Conservation (phyloP, 768 basidiomycete species). For the Macrolepiota albuminosa region DNA sequence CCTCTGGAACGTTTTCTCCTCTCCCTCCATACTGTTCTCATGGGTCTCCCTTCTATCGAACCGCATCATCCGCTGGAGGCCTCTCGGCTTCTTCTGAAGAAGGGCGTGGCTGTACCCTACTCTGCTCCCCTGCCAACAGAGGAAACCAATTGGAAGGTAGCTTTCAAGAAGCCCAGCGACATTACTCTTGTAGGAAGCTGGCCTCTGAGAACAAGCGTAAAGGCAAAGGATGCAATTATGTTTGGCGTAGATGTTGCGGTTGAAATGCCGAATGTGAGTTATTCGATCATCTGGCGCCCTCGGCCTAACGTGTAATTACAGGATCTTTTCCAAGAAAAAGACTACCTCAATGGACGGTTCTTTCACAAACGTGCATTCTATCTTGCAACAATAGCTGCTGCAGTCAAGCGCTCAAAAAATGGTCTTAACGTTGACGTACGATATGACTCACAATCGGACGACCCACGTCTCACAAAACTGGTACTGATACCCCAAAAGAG, state of each 20-base stretch:
- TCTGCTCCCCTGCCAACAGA: constrained; percentile 64
- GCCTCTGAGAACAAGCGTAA: constrained; percentile 73
- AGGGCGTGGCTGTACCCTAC: constrained; percentile 62
- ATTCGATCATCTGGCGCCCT: background rate
- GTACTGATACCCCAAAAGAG: constrained; percentile 55
- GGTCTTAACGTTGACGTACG: constrained; percentile 51
- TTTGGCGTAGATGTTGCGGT: constrained; percentile 79
- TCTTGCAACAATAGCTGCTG: constrained; percentile 71
- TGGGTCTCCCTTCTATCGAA: constrained; percentile 48
- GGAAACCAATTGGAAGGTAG: constrained; percentile 86
- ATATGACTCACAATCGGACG: constrained; percentile 54
- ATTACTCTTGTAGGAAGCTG: constrained; percentile 83
- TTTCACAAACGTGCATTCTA: constrained; percentile 93
- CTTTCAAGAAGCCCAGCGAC: constrained; percentile 73
- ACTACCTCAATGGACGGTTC: constrained; percentile 83
- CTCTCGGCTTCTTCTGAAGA: constrained; percentile 45
- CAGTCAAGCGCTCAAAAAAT: constrained; percentile 41
- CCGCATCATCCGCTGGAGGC: constrained; percentile 68
- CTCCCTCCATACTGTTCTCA: constrained; percentile 61
- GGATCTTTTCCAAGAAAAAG: constrained; percentile 92
- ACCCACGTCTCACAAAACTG: constrained; percentile 63
- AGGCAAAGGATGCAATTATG: constrained; percentile 55
- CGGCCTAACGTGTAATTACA: constrained; percentile 23
- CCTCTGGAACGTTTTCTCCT: constrained; percentile 67
- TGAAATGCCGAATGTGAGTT: constrained; percentile 79